Base-by-base conservation (phyloP, 306 rosid species). In the Cicer chorassanicum region DNA sequence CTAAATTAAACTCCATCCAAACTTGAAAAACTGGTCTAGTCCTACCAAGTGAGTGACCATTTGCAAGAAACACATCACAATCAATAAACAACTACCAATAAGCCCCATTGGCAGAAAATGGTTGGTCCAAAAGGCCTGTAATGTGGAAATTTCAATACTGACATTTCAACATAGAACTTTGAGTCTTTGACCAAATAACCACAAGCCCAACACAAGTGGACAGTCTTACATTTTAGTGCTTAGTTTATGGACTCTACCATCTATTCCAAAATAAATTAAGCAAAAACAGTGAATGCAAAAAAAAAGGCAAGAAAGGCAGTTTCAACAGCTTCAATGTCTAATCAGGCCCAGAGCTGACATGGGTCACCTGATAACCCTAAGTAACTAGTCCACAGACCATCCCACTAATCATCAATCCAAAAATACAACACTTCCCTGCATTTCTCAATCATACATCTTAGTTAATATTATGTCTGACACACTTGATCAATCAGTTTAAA, bases 31-130 rank as follows among this genome's bases (percentile, higher is more conserved):
- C 49, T 11, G 36, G 48, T 60, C 57, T 42, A 70, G 34, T 42
- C 44, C 49, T 21, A 38, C 38, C 38, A 51, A 70, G n/a, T 19
- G 40, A 24, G 45, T 16, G 64, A 68, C 72, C 67, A 50, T 13
- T 69, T 69, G 65, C 59, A 71, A 51, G 13, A 51, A 75, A 64
- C 65, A 51, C 5, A 18, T 63, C 42, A 49, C 41, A 29, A 49
- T 15, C 13, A 62, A 59, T 34, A 29, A 60, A 46, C 48, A 38
- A 44, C 74, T 41, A 42, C 40, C 60, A 19, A n/a, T 7, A 34
- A 15, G 16, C 19, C 38, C 80, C 80, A 40, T 51, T 40, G 40
- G 73, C 42, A 50, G 14, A 9, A 60, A 34, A 55, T 54, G 19
- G 14, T 42, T 13, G 18, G 59, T 76, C 38, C 56, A 65, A 42